Conservation (phyloP, 2,329 filamentous ascomycete species). For the Corynespora cassiicola region DNA sequence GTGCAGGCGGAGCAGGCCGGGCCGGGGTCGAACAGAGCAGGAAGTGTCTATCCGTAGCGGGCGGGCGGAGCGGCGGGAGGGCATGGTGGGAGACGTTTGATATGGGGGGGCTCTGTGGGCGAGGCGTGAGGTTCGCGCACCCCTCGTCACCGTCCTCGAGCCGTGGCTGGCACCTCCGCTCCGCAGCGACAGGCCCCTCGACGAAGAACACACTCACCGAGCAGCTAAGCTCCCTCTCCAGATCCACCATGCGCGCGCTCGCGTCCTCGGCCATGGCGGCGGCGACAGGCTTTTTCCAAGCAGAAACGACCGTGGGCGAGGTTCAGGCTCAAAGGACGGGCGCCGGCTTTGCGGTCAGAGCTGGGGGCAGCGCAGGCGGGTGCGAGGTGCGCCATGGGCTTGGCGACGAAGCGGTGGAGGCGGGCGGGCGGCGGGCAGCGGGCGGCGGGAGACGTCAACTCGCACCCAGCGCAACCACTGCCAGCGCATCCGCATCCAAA, state of each 20-base stretch:
- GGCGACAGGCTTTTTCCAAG: too few species aligned
- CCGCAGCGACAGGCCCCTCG: constrained; percentile 15
- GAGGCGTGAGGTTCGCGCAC: constrained; percentile 1
- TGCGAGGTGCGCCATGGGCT: constrained; percentile 19
- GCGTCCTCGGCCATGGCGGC: constrained; percentile 41
- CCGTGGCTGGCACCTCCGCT: too few species aligned
- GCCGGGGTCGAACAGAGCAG: too few species aligned
- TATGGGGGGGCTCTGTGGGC: constrained; percentile 3
- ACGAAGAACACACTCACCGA: constrained; percentile 69
- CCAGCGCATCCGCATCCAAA: constrained; percentile 17
- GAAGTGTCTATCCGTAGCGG: too few species aligned
- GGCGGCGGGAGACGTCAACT: background rate
- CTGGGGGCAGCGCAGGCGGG: too few species aligned
- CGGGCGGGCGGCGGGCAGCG: too few species aligned
- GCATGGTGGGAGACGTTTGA: constrained; percentile 28
- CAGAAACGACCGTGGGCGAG: constrained; percentile 1
- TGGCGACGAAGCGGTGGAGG: constrained; percentile 17
- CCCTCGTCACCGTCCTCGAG: constrained; percentile 12
- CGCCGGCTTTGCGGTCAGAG: constrained; percentile 24
- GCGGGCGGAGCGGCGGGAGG: too few species aligned
- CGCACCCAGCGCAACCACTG: constrained; percentile 4
- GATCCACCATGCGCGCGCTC: constrained; percentile 61
- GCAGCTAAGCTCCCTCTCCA: constrained; percentile 94
- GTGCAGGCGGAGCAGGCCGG: too few species aligned
- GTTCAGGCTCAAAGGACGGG: constrained; percentile 5